Base-by-base conservation (phyloP, 1,284 basidiomycete species). In the Microbotryum intermedium region DNA sequence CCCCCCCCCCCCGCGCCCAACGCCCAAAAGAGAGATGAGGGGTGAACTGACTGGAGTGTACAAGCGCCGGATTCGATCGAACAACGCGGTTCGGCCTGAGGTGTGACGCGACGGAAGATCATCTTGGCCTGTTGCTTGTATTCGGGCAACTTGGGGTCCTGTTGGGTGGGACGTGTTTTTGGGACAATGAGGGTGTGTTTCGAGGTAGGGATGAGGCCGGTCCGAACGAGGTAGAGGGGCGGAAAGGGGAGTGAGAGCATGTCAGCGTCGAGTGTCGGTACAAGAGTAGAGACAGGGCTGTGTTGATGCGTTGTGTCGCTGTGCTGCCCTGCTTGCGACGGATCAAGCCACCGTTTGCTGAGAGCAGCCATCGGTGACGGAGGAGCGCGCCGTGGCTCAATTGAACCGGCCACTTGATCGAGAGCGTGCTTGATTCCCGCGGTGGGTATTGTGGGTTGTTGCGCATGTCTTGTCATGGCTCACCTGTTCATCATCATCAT, bases 101-200 rank as follows among this genome's bases (percentile, higher is more conserved):
- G 84, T 39, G 87, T 90, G 74, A 99, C 85, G 51, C 94, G 84
- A 59, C 93, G 82, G 74, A 97, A 95, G 72, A 99, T 87, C 70
- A 97, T 82, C 76, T 98, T 98, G 52, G 92, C 85, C 75, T 98
- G 94, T 72, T 97, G 94, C 76, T 97, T 98, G 81, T 97, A 91
- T 77, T 97, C 94, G 70, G 92, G 89, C 52, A 98, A 80, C 60
- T 87, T 82, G 72, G 87, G 72, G 67, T 59, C 73, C 63, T 58
- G 69, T n/a, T n/a, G n/a, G n/a, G n/a, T n/a, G n/a, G n/a, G n/a
- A n/a, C 65, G 55, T 71, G 67, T 10, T 65, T n/a, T 21, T 49
- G 48, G 29, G 49, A 53, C 61, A 58, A 34, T 47, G 30, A 30
- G 57, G 50, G 8, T 23, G 0, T 39, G 42, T 39, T 28, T 34